Percentiles rank a stretch among this genome's conserved stretches.
These are phyloP conservation scores for Amoebophrya sp. DNA, from an alignment of 169 alveolate genomes.

Conservation along the genomic window DNA sequence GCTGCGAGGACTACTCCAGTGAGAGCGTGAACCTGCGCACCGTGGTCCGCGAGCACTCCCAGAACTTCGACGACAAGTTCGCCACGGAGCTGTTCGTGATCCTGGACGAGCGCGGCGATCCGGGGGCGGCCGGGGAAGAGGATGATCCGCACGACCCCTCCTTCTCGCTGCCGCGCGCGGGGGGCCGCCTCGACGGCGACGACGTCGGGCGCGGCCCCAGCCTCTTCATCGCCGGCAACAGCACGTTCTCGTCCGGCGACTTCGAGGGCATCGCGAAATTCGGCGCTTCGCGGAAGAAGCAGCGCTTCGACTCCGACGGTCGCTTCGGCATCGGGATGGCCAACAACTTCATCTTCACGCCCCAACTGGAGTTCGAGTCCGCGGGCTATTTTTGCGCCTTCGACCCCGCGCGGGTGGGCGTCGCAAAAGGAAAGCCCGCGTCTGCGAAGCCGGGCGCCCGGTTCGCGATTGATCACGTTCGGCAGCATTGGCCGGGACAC, in stretches of 20 bases:
- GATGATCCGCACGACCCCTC: too few relatives aligned
- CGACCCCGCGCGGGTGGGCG: neutral
- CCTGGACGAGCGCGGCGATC: neutral
- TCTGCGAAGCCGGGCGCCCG: neutral
- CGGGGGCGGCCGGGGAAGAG: neutral
- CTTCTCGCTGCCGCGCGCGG: too few relatives aligned
- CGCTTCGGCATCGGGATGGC: neutral
- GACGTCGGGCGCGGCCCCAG: neutral
- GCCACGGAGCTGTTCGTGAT: neutral
- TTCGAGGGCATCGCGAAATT: neutral
- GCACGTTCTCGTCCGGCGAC: neutral
- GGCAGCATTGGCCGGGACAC: neutral
- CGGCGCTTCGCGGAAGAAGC: neutral
- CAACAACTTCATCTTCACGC: neutral
- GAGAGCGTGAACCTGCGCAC: neutral
- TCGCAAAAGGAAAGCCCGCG: neutral
- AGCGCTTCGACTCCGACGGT: neutral
- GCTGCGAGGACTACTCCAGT: too few relatives aligned
- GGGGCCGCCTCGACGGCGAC: too few relatives aligned
- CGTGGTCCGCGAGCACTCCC: neutral
- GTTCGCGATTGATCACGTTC: neutral
- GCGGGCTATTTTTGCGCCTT: neutral
- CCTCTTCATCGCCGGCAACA: neutral
- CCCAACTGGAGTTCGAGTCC: neutral
- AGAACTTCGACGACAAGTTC: neutral